Base-by-base conservation (phyloP, 1,284 basidiomycete genomes). In the Marasmius tenuissimus region DNA sequence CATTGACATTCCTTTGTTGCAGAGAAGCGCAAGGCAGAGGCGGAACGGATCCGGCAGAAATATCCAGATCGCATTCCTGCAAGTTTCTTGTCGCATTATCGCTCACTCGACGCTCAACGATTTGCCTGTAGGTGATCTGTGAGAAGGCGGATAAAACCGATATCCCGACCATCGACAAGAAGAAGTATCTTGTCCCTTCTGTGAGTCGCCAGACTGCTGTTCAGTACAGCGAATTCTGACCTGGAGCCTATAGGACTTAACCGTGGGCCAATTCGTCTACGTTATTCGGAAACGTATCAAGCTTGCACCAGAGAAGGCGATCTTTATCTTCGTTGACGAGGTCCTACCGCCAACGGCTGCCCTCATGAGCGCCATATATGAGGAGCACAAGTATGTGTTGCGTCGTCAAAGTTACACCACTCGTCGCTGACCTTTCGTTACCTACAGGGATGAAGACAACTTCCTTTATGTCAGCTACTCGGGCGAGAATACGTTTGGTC, bases 271-370 rank as follows among this genome's bases (percentile, higher is more conserved):
- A 76, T 99, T 99, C 74, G 97, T 99, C 63, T 99, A 99, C 76
- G 97, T 99, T 51, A 99, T 99, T 74, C 91, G 97, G 72, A 99
- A 99, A 85, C 93, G 97, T 61, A 99, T 99, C 91, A 99, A 99
- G 88, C 89, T 99, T 61, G 94, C 96, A 39, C 97, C 97, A 16
- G 97, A 99, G 86, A 98, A 98, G 82, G 97, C 97, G 38, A 98
- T 98, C 79, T 98, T 98, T 81, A 97, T 98, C 77, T 98, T 98
- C 72, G 96, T 98, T 55, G 96, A 99, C 71, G 97, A 99, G 76
- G 95, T 99, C 61, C 85, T 99, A 47, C 97, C 97, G 58, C 97
- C 97, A 53, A 98, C 97, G 1, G 97, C 97, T 20, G 97, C 97
- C 6, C 83, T 98, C 57, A 99, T 99, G 97, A 96, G 94, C 73